Evolutionary conservation across 75 land plant genomes (phyloP).

Genomic region (Selaginella moellendorffii): DNA sequence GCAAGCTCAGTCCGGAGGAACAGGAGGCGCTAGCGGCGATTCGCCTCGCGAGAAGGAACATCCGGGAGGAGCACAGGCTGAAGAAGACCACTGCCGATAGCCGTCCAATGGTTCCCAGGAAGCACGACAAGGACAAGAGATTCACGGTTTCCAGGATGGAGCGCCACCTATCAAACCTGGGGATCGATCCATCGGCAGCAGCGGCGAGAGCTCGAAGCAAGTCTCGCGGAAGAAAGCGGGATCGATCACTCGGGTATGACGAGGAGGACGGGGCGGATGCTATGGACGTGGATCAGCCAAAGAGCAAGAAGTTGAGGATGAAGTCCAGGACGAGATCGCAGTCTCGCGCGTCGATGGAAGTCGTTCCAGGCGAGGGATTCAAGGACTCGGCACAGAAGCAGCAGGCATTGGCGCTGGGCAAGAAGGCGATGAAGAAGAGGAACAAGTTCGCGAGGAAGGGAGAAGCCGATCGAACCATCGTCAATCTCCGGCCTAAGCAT

Average conservation of each 20-base stretch:
- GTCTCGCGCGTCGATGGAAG: constrained; percentile 58
- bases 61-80: constrained; percentile 64
- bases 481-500: constrained; percentile 78
- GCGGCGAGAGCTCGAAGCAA: constrained; percentile 52
- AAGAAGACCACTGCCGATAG: constrained; percentile 92
- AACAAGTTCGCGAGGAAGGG: constrained; percentile 74
- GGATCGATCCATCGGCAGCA: constrained; percentile 69
- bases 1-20: constrained; percentile 51
- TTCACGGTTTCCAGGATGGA: constrained; percentile 65
- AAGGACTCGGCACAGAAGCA: constrained; percentile 71
- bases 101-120: constrained; percentile 70
- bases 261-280: constrained; percentile 30
- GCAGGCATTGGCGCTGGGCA: constrained; percentile 57
- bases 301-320: constrained; percentile 40
- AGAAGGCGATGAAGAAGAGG: constrained; percentile 51
- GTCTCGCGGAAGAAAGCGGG: constrained; percentile 69
- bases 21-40: constrained; percentile 59
- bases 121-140: constrained; percentile 55
- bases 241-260: constrained; percentile 40
- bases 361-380: constrained; percentile 77
- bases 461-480: constrained; percentile 83
- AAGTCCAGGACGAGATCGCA: constrained; percentile 30
- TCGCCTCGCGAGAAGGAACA: constrained; percentile 58
- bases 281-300: constrained; percentile 40
- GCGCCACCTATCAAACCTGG: constrained; percentile 55